Conservation (phyloP, 306 rosid genomes). For the Heteromeles arbutifolia region DNA sequence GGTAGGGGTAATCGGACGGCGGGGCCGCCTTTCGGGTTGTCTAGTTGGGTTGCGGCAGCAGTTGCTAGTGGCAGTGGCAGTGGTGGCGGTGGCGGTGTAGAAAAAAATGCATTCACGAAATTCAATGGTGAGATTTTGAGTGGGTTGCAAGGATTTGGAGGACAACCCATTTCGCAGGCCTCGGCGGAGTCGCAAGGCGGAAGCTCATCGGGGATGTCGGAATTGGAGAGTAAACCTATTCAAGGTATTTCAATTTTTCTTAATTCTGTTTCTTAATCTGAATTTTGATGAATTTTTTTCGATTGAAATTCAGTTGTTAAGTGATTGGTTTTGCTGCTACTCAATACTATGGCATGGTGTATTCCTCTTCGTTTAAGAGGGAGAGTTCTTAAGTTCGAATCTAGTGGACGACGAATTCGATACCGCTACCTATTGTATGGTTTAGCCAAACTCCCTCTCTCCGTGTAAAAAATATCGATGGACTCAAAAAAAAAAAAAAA, state of each 20-base stretch:
- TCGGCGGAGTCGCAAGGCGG: conserved; percentile 75
- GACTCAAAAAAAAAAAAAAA: too few species aligned
- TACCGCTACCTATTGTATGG: fast-evolving
- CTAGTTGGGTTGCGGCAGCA: conserved; percentile 27
- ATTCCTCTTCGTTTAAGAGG: too few species aligned
- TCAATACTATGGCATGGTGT: too few species aligned
- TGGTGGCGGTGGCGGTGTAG: conserved; percentile 11
- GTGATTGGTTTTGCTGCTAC: too few species aligned
- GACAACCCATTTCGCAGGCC: conserved; percentile 54
- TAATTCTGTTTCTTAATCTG: not conserved
- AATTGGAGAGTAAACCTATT: conserved; percentile 63
- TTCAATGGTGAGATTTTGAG: conserved; percentile 28
- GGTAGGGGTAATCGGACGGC: conserved; percentile 16
- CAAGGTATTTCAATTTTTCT: conserved; percentile 40
- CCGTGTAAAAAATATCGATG: too few species aligned
- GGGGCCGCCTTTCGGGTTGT: conserved; percentile 28
- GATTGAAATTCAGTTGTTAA: not conserved
- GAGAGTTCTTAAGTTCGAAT: too few species aligned
- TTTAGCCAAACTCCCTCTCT: fast-evolving
- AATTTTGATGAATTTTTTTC: not conserved
- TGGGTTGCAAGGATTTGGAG: conserved; percentile 33
- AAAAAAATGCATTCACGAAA: conserved; percentile 25
- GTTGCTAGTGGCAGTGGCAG: conserved; percentile 28
- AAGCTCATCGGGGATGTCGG: conserved; percentile 77
- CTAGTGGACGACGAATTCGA: fast-evolving